Evolutionary conservation across 257 asterid genomes (phyloP), one percentile per base, ranked within the genome.

Genomic region (Solanum stenotomum): DNA sequence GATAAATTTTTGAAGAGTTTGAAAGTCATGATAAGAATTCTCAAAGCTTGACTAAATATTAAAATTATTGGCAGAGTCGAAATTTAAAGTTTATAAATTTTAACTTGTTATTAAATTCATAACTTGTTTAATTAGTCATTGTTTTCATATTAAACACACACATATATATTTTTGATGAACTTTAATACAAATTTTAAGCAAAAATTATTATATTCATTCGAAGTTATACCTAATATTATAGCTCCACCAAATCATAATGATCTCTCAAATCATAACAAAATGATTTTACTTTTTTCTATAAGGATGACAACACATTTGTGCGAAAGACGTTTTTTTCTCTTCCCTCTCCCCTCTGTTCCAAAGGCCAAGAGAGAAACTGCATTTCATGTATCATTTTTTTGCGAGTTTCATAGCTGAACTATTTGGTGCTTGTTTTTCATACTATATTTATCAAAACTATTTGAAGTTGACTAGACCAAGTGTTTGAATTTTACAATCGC

Each of bases 1-100:
- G 38, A 78, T 78, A 27, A 6, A 46, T 3, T 37, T 81, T 81
- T 81, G 67, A 81, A 29, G 85, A 81, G 49, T 49, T 18, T 46
- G 65, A 29, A 81, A 81, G 85, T 49, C 18, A 29, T 29, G 42
- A 31, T 16, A 29, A 82, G 20, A 29, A 29, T 20, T 82, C 52
- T 82, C 29, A 82, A 49, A 82, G 70, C 20, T 6, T 3, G 42
- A 37, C 27, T 10, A 81, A 25, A 10, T 81, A 81, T 29, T 44
- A 27, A 38, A 44, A 44, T 40, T 6, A 23, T n/a, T 38, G 4
- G 0, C 0, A 5, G 8, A 35, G 40, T 20, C 1, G 0, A 0
- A 8, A 9, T 34, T 72, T 34, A 20, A 72, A 72, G 2, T 33
- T 72, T 34, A 8, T 72, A 6, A 20, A 35, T 20, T 35, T 33